Evolutionary conservation across 225 moss, liverwort and hornwort species (phyloP), one percentile per base, ranked within the genome.

Genomic region (Thuidium tamariscinum): DNA sequence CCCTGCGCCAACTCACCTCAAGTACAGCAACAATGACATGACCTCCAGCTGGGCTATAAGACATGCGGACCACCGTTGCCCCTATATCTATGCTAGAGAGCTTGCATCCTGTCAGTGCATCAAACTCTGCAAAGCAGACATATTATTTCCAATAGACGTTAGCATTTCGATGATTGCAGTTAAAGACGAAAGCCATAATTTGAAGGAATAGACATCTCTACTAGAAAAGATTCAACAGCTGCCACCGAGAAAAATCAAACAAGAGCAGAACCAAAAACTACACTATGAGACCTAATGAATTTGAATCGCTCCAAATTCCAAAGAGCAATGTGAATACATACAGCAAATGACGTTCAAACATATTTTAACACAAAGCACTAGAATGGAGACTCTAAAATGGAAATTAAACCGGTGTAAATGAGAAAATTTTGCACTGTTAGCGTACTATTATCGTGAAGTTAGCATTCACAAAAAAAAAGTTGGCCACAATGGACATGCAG

Each of bases 61-160:
- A 95, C 95, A 99, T 96, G 69, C 97, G 96, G 79, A 96, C 94
- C 80, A 99, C 99, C 70, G 93, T 83, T 82, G 96, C 96, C 83
- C 99, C 99, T 82, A 99, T 97, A 90, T 99, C 99, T 92, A 99
- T 95, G 90, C 97, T 99, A 80, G 99, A 96, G 62, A 99, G 91
- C 88, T 96, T 99, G 95, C 96, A 97, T 95, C 99, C 99, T 85
- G 99, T 96, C 83, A 99, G 91, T 34, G 96, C 95, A 88, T 99
- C 99, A 91, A 97, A 99, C 90, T 99, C 99, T 97, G 95, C 91
- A 92, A 86, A 88, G 70, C 59, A 87, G 9, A 86, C 46, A 74
- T 42, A 81, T 63, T 41, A 77, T 13, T 67, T 49, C 67, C 85
- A 65, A 66, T 41, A 66, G 36, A 42, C 54, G 60, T 91, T 70